phyloP scores from a whole-genome alignment of 2,329 filamentous ascomycete genomes.

The Plectosphaerella sp. region DNA sequence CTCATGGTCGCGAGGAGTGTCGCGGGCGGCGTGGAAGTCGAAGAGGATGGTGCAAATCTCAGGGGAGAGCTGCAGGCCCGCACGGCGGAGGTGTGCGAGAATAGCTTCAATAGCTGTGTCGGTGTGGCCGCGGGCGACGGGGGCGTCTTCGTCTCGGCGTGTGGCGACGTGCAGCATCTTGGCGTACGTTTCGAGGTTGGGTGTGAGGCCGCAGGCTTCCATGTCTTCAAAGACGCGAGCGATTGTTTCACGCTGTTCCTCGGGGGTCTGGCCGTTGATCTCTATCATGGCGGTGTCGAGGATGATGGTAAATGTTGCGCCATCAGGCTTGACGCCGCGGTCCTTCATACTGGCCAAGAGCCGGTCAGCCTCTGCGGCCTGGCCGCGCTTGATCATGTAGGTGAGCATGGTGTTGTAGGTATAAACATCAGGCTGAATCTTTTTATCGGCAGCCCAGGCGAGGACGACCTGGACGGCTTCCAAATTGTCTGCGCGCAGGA shows the following conservation, averaged over 20 bases:
- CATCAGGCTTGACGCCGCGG: conserved; percentile 52
- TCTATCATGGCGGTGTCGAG: conserved; percentile 52
- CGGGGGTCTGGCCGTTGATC: conserved; percentile 31
- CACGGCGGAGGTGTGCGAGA: conserved; percentile 55
- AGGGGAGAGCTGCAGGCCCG: conserved; percentile 48
- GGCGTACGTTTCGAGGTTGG: conserved; percentile 61
- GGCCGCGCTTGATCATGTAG: conserved; percentile 47
- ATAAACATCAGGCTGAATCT: conserved; percentile 51
- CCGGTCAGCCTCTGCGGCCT: conserved; percentile 40
- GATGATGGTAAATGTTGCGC: conserved; percentile 70
- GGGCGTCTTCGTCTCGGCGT: not conserved
- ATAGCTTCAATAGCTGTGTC: conserved; percentile 53
- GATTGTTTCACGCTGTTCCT: conserved; percentile 49
- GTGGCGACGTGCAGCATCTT: conserved; percentile 66
- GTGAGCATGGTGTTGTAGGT: conserved; percentile 69
- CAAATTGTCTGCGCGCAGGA: conserved; percentile 46
- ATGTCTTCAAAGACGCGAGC: conserved; percentile 54
- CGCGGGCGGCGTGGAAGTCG: conserved; percentile 59
- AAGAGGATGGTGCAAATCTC: conserved; percentile 74
- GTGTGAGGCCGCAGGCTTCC: conserved; percentile 47
- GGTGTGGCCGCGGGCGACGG: conserved; percentile 30
- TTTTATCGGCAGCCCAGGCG: conserved; percentile 51
- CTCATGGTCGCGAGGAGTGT: conserved; percentile 51
- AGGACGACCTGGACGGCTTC: conserved; percentile 50
- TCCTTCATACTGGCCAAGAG: conserved; percentile 57